These are phyloP conservation scores for Immersiella caudata DNA, from an alignment of 495 filamentous ascomycete genomes.

Conservation along the genomic window DNA sequence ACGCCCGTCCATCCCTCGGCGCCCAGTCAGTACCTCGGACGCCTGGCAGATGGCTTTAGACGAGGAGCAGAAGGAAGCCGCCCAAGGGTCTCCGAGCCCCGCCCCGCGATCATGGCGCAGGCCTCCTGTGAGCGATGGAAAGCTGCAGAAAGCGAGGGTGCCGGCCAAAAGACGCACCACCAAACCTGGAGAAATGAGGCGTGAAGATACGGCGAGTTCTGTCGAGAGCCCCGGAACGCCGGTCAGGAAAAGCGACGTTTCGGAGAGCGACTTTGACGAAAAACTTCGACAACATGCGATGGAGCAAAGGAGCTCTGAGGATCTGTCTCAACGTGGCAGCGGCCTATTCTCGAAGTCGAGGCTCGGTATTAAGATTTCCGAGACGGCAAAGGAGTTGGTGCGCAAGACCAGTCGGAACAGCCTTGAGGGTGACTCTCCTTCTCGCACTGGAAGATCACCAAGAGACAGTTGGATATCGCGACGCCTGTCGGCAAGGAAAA, in stretches of 20 bases:
- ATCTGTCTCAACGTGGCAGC: conserved; percentile 32
- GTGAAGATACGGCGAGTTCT: conserved; percentile 23
- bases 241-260: conserved; percentile 29
- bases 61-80: conserved; percentile 40
- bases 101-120: conserved; percentile 46
- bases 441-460: conserved; percentile 19
- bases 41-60: conserved; percentile 44
- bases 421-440: conserved; percentile 27
- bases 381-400: conserved; percentile 37
- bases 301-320: conserved; percentile 25
- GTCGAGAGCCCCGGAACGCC: conserved; percentile 17
- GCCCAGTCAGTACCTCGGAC: conserved; percentile 41
- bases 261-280: conserved; percentile 36
- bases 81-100: conserved; percentile 52
- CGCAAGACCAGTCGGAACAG: conserved; percentile 42
- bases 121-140: conserved; percentile 31
- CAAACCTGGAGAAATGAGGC: conserved; percentile 7
- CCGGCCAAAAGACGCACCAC: conserved; percentile 5
- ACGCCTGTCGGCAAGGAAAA: conserved; percentile 31
- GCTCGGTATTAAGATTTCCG: conserved; percentile 37
- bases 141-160: conserved; percentile 24
- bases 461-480: conserved; percentile 30
- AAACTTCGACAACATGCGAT: conserved; percentile 32
- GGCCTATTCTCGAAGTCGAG: conserved; percentile 37
- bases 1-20: conserved; percentile 37